Base-by-base conservation (phyloP, 768 basidiomycete species). In the Russula griseocarnosa region DNA sequence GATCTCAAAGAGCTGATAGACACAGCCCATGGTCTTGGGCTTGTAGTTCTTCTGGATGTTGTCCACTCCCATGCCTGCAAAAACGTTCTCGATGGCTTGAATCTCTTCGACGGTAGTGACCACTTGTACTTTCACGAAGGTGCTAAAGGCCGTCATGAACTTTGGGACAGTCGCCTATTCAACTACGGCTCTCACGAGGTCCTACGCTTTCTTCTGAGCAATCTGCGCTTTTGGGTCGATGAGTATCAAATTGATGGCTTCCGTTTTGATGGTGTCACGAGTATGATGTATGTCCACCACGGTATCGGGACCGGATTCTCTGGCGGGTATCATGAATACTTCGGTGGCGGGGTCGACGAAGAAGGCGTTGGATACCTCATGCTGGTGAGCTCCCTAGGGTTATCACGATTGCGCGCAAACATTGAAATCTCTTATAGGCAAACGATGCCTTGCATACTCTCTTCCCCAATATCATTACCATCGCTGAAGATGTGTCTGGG, bases 61-160 rank as follows among this genome's bases (percentile, higher is more conserved):
- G 96, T 99, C 0, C 97, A 99, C 76, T 97, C 94, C 20, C 97
- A 99, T 76, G 96, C 97, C 3, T 94, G 89, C 81, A 99, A 98
- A 77, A 99, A 99, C 71, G 87, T 96, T 42, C 80, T 94, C 50
- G 97, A 99, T 71, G 97, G 97, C 44, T 76, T 99, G 57, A 99
- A 98, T 74, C 80, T 86, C 71, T 99, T 97, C 71, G 97, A 99
- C 70, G 97, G 97, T n/a, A 87, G 90, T 3, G 97, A 98, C 75
- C 94, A 98, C 74, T 85, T 85, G 36, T 99, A 98, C 78, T 99
- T 99, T 82, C 97, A 98, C 70, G 93, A 87, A 67, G 97, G 97
- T 54, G 80, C 77, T 6, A 93, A 86, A 75, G 97, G 97, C 8
- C 81, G 86, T 20, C 97, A 99, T 71, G 93, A 96, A 26, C 88